These are phyloP conservation scores for Pseudogymnoascus sp. DNA, from an alignment of 2,329 filamentous ascomycete genomes.

Conservation along the genomic window DNA sequence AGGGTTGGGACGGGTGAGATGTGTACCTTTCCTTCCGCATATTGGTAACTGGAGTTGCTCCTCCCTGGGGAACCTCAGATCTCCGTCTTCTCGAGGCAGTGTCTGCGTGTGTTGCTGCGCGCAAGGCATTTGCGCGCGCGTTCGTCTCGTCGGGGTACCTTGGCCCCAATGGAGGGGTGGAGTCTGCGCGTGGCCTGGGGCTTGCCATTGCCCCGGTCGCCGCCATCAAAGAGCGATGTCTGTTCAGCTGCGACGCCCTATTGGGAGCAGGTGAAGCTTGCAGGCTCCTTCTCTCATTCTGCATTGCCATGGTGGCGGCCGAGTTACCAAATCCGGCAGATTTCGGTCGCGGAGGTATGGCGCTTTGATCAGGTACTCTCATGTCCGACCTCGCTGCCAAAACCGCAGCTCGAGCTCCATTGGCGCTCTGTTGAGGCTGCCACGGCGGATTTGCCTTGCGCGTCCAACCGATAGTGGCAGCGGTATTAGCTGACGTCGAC, in stretches of 20 bases:
- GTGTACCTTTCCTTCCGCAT: slow-evolving; percentile 71
- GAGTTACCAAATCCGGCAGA: slow-evolving; percentile 46
- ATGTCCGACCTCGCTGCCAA: slow-evolving; percentile 46
- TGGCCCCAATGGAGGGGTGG: slow-evolving; percentile 44
- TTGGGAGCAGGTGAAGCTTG: slow-evolving; percentile 30
- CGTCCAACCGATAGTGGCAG: slow-evolving; percentile 51
- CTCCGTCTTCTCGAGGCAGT: slow-evolving; percentile 40
- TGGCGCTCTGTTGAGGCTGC: slow-evolving; percentile 55
- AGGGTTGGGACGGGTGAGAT: slow-evolving; percentile 61
- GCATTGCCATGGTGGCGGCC: slow-evolving; percentile 62
- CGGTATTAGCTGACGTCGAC: slow-evolving; percentile 51
- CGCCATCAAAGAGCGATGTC: slow-evolving; percentile 61
- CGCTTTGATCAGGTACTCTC: slow-evolving; percentile 24
- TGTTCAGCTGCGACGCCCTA: slow-evolving; percentile 28
- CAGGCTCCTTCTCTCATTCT: slow-evolving; percentile 36
- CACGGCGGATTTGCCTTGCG: slow-evolving; percentile 47
- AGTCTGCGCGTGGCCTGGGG: slow-evolving; percentile 53
- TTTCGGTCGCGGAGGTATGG: neutral
- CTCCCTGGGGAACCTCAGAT: slow-evolving; percentile 48
- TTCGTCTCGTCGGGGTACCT: slow-evolving; percentile 50
- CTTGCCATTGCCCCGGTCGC: slow-evolving; percentile 68
- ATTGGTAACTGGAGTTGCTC: slow-evolving; percentile 59
- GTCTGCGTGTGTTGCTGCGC: slow-evolving; percentile 63
- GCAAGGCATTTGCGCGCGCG: slow-evolving; percentile 60
- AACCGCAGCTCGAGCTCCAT: slow-evolving; percentile 68